Percentiles rank a stretch among this genome's conserved stretches.
Evolutionary conservation across 768 basidiomycete species (phyloP).

Genomic region (Calocybe gangraenosa): DNA sequence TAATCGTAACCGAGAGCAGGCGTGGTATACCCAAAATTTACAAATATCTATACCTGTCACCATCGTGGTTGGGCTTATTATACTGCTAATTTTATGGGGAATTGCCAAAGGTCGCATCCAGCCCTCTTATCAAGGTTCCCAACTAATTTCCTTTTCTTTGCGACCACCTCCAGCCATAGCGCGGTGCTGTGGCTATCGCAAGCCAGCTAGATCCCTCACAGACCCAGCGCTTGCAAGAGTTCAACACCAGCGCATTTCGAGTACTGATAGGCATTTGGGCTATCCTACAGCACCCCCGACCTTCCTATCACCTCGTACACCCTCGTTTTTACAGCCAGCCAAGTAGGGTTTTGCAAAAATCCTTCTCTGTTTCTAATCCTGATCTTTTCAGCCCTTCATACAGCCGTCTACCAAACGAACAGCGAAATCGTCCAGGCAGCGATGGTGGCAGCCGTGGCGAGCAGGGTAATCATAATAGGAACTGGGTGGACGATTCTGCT

Average conservation of each 20-base stretch:
- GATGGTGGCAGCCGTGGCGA: not conserved
- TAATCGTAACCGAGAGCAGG: slow-evolving; percentile 31
- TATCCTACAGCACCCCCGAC: slow-evolving; percentile 15
- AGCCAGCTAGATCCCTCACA: slow-evolving; percentile 4
- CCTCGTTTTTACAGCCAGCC: slow-evolving; percentile 8
- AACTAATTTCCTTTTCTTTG: no score
- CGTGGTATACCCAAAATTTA: slow-evolving; percentile 74
- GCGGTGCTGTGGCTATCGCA: slow-evolving; percentile 29
- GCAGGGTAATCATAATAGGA: slow-evolving; percentile 21
- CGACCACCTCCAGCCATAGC: slow-evolving; percentile 26
- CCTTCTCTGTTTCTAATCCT: not conserved
- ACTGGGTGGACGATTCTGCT: slow-evolving; percentile 43
- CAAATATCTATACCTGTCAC: slow-evolving; percentile 80
- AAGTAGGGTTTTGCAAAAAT: slow-evolving; percentile 19
- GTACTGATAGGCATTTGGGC: slow-evolving; percentile 18
- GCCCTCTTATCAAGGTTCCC: not conserved
- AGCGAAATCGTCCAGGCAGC: slow-evolving; percentile 8
- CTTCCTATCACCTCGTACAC: slow-evolving; percentile 12
- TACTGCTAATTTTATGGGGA: slow-evolving; percentile 52
- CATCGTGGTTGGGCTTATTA: slow-evolving; percentile 61
- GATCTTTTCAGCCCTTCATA: slow-evolving; percentile 10
- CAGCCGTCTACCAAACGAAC: slow-evolving; percentile 25
- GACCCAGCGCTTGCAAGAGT: slow-evolving; percentile 10
- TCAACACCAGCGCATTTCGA: slow-evolving; percentile 17
- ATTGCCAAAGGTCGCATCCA: slow-evolving; percentile 36